Conservation (phyloP, 2,329 filamentous ascomycete species). For the Colletotrichum shisoi region DNA sequence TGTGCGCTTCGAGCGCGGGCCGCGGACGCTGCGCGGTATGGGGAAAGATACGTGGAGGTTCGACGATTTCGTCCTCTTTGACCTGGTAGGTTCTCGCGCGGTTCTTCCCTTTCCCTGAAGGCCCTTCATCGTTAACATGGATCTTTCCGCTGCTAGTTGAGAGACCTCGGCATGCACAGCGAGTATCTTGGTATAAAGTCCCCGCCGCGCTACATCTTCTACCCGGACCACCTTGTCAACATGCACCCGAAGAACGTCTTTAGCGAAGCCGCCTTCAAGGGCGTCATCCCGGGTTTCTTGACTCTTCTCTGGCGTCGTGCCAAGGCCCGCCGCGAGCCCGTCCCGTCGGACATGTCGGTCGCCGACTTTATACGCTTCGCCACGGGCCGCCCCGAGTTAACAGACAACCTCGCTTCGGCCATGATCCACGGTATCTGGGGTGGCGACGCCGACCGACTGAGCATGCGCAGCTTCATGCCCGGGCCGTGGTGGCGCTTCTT, state of each 20-base stretch:
- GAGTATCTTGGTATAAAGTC: conserved; percentile 22
- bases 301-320: conserved; percentile 50
- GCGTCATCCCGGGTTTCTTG: conserved; percentile 45
- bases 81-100: conserved; percentile 65
- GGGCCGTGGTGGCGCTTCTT: conserved; percentile 57
- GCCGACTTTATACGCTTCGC: conserved; percentile 68
- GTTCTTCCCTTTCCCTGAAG: conserved; percentile 39
- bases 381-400: conserved; percentile 60
- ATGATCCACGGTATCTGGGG: conserved; percentile 89
- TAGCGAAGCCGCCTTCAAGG: conserved; percentile 48
- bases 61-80: conserved; percentile 72
- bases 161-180: conserved; percentile 28
- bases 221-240: conserved; percentile 72
- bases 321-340: conserved; percentile 37
- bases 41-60: conserved; percentile 52
- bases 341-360: conserved; percentile 72
- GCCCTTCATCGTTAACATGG: conserved; percentile 28
- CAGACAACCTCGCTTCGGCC: conserved; percentile 78
- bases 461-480: conserved; percentile 66
- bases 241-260: conserved; percentile 21
- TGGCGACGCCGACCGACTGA: conserved; percentile 83
- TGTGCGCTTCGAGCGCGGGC: conserved; percentile 83
- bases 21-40: conserved; percentile 74
- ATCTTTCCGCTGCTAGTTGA: conserved; percentile 5
- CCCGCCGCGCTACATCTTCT: conserved; percentile 77